Evolutionary conservation across 768 basidiomycete genomes (phyloP).

Genomic region (Boletus pseudopeckii): DNA sequence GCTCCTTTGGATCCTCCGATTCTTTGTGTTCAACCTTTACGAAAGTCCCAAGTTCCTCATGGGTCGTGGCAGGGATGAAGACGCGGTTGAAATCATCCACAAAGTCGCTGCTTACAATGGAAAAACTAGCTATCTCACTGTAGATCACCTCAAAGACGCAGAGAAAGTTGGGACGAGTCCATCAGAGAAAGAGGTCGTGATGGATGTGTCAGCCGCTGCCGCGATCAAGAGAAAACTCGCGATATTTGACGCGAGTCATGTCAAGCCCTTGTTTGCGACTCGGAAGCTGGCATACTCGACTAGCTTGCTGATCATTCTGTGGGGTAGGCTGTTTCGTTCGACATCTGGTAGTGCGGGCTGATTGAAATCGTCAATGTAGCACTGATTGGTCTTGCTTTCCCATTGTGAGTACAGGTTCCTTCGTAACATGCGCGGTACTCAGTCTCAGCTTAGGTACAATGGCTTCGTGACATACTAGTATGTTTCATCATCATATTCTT

Average conservation of each 20-base stretch:
- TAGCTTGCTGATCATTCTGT: slow-evolving; percentile 46
- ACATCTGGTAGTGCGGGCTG: neutral
- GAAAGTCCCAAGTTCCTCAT: slow-evolving; percentile 75
- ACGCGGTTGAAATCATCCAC: slow-evolving; percentile 63
- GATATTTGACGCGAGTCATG: slow-evolving; percentile 39
- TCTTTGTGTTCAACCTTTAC: slow-evolving; percentile 63
- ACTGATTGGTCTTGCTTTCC: slow-evolving; percentile 74
- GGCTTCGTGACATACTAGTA: slow-evolving; percentile 54
- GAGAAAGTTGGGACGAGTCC: slow-evolving; percentile 14
- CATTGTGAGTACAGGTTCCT: slow-evolving; percentile 41
- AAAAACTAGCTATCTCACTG: slow-evolving; percentile 49
- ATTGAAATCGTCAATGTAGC: slow-evolving; percentile 35
- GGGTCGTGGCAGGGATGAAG: slow-evolving; percentile 59
- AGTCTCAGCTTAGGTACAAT: slow-evolving; percentile 39
- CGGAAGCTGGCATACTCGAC: slow-evolving; percentile 50
- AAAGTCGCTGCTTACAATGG: slow-evolving; percentile 62
- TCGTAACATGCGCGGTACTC: neutral
- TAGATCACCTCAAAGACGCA: slow-evolving; percentile 42
- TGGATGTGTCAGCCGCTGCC: slow-evolving; percentile 36
- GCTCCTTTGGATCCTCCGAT: slow-evolving; percentile 56
- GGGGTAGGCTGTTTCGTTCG: slow-evolving; percentile 36
- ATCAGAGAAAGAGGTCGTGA: slow-evolving; percentile 7
- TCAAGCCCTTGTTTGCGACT: slow-evolving; percentile 49
- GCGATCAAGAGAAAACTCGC: slow-evolving; percentile 40
- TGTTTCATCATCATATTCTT: neutral